These are phyloP conservation scores for Marasmius tenuissimus DNA, from an alignment of 1,284 basidiomycete species.

Conservation along the genomic window DNA sequence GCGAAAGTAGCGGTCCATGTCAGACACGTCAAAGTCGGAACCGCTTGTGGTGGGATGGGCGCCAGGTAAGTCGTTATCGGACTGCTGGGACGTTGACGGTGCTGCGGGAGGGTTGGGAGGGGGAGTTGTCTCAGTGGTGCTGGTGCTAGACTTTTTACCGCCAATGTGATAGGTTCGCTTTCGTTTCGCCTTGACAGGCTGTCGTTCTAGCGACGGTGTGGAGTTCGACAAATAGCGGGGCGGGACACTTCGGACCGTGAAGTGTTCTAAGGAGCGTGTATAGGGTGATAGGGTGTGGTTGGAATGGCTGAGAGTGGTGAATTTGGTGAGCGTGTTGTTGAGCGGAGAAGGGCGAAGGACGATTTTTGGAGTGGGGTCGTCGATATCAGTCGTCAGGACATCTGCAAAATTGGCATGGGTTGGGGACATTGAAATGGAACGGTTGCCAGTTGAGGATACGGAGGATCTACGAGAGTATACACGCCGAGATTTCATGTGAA, in stretches of 20 bases:
- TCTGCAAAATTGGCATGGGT: slow-evolving; percentile 25
- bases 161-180: slow-evolving; percentile 76
- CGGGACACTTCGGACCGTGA: slow-evolving; percentile 85
- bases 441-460: slow-evolving; percentile 37
- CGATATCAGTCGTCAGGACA: slow-evolving; percentile 5
- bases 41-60: slow-evolving; percentile 25
- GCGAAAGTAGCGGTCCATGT: slow-evolving; percentile 79
- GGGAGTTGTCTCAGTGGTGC: slow-evolving; percentile 15
- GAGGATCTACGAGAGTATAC: slow-evolving; percentile 40
- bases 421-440: slow-evolving; percentile 38
- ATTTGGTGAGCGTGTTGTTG: slow-evolving; percentile 78
- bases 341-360: slow-evolving; percentile 62
- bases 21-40: slow-evolving; percentile 71
- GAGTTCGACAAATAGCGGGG: slow-evolving; percentile 40
- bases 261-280: slow-evolving; percentile 84
- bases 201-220: slow-evolving; percentile 36
- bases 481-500: slow-evolving; percentile 23
- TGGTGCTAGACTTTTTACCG: slow-evolving; percentile 32
- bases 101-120: slow-evolving; percentile 5
- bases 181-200: slow-evolving; percentile 70
- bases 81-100: not conserved
- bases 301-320: slow-evolving; percentile 81
- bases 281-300: slow-evolving; percentile 92
- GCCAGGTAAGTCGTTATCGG: slow-evolving; percentile 6
- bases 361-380: slow-evolving; percentile 55